A percentile compares a stretch with the other conserved stretches of the same genome.
These are phyloP conservation scores for Tephrocybe rancida DNA, from an alignment of 768 basidiomycete species.

Conservation along the genomic window DNA sequence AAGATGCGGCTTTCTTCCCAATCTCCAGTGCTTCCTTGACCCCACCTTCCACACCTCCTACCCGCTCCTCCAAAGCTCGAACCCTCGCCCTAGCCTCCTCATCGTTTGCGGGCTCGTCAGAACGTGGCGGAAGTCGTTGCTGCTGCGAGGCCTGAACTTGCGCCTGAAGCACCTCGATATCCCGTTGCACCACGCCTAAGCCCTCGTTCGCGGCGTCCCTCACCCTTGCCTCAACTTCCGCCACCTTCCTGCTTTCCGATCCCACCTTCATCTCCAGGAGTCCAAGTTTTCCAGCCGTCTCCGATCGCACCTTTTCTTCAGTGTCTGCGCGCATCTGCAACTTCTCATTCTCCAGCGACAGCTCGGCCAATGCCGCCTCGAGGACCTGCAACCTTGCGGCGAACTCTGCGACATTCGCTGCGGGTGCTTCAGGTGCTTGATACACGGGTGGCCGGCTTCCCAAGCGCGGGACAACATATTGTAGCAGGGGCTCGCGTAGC, in stretches of 20 bases:
- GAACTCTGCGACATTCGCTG: constrained; percentile 68
- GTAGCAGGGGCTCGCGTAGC: constrained; percentile 36
- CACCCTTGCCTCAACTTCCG: constrained; percentile 55
- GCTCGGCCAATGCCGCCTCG: constrained; percentile 61
- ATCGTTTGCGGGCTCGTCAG: constrained; percentile 35
- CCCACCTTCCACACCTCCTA: constrained; percentile 61
- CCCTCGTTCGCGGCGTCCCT: constrained; percentile 45
- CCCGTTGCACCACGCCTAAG: constrained; percentile 52
- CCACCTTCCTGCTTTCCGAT: constrained; percentile 37
- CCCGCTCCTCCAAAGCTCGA: constrained; percentile 59
- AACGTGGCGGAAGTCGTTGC: constrained; percentile 19
- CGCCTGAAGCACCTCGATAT: constrained; percentile 55
- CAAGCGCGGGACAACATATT: constrained; percentile 30
- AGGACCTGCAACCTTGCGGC: constrained; percentile 61
- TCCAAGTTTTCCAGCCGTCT: constrained; percentile 56
- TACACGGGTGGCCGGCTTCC: constrained; percentile 34
- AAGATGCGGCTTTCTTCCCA: constrained; percentile 48
- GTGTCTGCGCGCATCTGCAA: constrained; percentile 53
- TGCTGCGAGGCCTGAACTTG: constrained; percentile 35
- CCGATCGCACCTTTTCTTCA: constrained; percentile 49
- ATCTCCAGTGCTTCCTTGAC: constrained; percentile 75
- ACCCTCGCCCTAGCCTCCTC: constrained; percentile 60
- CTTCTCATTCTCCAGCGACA: constrained; percentile 59
- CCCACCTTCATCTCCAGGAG: constrained; percentile 55
- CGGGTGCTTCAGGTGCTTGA: constrained; percentile 57